phyloP scores from a whole-genome alignment of 108 stramenopile genomes.

The Cylindrotheca fusiformis region DNA sequence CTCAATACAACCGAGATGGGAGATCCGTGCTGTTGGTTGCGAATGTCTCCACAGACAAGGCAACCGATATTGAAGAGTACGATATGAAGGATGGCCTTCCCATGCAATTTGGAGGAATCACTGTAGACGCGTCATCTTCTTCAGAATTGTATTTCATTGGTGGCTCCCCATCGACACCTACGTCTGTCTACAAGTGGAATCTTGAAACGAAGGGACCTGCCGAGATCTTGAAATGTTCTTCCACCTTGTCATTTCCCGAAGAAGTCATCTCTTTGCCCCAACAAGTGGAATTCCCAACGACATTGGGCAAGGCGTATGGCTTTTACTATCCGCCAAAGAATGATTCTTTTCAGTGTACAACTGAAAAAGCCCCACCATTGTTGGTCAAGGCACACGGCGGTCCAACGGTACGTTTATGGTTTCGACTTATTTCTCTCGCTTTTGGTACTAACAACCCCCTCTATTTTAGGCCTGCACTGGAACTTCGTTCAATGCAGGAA shows the following conservation, averaged over 20 bases:
- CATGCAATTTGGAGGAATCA: slow-evolving; percentile 51
- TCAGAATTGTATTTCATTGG: slow-evolving; percentile 59
- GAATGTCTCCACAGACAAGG: slow-evolving; percentile 20
- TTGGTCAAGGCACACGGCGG: slow-evolving; percentile 86
- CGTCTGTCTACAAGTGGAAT: slow-evolving; percentile 63
- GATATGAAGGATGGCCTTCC: slow-evolving; percentile 45
- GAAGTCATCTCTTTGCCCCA: slow-evolving; percentile 52
- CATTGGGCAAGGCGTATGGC: slow-evolving; percentile 45
- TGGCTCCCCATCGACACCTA: slow-evolving; percentile 46
- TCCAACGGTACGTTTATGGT: slow-evolving; percentile 38
- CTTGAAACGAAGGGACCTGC: slow-evolving; percentile 21
- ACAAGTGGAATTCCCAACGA: slow-evolving; percentile 63
- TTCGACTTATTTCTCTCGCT: too few species aligned
- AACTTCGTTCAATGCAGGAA: slow-evolving; percentile 61
- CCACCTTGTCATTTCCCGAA: slow-evolving; percentile 35
- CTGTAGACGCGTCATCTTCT: slow-evolving; percentile 10
- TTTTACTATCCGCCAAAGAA: slow-evolving; percentile 69
- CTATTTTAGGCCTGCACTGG: slow-evolving; percentile 45
- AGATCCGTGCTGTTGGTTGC: slow-evolving; percentile 45
- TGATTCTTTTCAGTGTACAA: slow-evolving; percentile 33
- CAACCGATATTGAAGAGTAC: slow-evolving; percentile 33
- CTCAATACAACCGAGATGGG: slow-evolving; percentile 51
- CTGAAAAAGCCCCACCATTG: slow-evolving; percentile 57
- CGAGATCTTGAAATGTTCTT: slow-evolving; percentile 44
- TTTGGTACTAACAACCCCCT: too few species aligned